These are phyloP conservation scores for Zanthoxylum bungeanum DNA, from an alignment of 345 rosid species.

Conservation along the genomic window DNA sequence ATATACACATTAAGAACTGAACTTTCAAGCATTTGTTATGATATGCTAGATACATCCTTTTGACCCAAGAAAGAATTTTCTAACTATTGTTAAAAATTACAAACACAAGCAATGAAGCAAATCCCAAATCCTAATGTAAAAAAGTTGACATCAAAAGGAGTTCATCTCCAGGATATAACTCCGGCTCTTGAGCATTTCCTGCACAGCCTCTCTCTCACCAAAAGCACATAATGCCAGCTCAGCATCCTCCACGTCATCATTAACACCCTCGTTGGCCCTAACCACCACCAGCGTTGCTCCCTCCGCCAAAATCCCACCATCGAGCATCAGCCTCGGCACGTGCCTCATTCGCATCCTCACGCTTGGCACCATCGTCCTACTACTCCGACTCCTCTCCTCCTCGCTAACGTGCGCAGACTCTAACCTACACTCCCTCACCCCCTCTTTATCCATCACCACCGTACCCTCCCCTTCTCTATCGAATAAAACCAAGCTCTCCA, in stretches of 20 bases:
- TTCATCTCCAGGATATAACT: conserved; percentile 46
- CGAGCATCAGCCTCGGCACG: conserved; percentile 22
- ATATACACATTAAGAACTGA: too few species aligned
- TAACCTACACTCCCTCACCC: conserved; percentile 35
- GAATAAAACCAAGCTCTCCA: conserved; percentile 30
- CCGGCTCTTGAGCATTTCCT: conserved; percentile 31
- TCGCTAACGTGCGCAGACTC: conserved; percentile 7
- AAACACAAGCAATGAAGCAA: not conserved
- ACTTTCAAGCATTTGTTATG: too few species aligned
- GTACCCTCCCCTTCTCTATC: conserved; percentile 44
- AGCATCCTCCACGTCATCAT: conserved; percentile 35
- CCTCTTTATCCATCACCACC: conserved; percentile 39
- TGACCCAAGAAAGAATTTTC: not conserved
- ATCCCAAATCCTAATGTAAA: not conserved
- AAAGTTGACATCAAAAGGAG: conserved; percentile 24
- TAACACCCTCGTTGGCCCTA: conserved; percentile 18
- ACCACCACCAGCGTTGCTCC: conserved; percentile 46
- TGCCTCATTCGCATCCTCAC: conserved; percentile 56
- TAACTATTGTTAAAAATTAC: not conserved
- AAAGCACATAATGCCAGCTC: conserved; percentile 42
- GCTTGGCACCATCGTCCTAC: conserved; percentile 34
- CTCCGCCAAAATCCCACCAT: conserved; percentile 21
- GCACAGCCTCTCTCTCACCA: conserved; percentile 31
- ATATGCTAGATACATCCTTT: too few species aligned
- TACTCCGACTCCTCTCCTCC: conserved; percentile 1